Base-by-base conservation (phyloP, 768 basidiomycete species). In the Rhizopogon salebrosus region DNA sequence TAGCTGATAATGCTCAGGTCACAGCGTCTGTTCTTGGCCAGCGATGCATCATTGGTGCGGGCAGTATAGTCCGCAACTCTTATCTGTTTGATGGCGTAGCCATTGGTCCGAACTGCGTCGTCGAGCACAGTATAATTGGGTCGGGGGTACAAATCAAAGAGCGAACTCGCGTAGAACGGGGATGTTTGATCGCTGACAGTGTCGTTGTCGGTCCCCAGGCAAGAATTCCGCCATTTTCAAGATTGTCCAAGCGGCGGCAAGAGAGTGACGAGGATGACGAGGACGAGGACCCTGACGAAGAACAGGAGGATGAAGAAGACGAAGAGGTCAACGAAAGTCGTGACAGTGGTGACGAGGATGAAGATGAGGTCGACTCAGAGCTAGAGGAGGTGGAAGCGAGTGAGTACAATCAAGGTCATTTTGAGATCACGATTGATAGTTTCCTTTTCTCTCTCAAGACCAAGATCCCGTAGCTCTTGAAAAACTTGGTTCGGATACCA, bases 51-150 rank as follows among this genome's bases (percentile, higher is more conserved):
- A 83, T 99, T 55, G 92, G 92, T 10, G 70, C 82, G 4, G 79
- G 82, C 8, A 80, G 83, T 20, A 72, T 82, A 53, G 80, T 99
- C 53, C 75, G 75, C 27, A 73, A 88, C 63, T 85, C 91, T 26
- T 95, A 93, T 61, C 76, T 98, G 41, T 94, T 93, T 63, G 89
- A 94, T 59, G 81, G 82, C 50, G 85, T 85, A 14, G 63, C 75
- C 36, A 75, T 98, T 49, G 90, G 85, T 26, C 76, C 85, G 51
- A 78, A 82, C 41, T 87, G 84, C 61, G 72, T 79, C n/a, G 73
- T 98, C 45, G 79, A 84, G 60, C 75, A 82, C 56, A 87, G 89
- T 53, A 92, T 98, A 53, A 68, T 99, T 20, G 95, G 94, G 3
- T 75, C 83, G 22, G 80, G 80, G 9, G 92, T 88, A n/a, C 69